These are phyloP conservation scores for Malassezia slooffiae DNA, from an alignment of 1,284 basidiomycete genomes.

Conservation along the genomic window DNA sequence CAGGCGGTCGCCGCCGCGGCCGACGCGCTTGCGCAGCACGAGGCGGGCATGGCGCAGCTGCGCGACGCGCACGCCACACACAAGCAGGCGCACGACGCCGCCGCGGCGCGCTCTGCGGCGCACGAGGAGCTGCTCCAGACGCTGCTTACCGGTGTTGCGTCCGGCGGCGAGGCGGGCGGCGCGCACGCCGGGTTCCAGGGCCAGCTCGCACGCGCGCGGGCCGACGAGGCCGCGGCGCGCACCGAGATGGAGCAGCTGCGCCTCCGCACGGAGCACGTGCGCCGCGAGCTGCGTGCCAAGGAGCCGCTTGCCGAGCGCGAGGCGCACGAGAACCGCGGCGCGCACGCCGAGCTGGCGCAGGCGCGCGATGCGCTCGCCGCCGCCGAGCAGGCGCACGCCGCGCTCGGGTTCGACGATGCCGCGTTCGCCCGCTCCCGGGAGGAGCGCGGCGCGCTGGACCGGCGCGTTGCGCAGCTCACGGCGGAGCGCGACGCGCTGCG, in stretches of 20 bases:
- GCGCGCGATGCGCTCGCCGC: constrained; percentile 50
- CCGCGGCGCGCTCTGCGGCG: constrained; percentile 59
- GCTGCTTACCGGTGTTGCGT: constrained; percentile 77
- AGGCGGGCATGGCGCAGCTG: constrained; percentile 18
- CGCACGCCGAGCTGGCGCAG: constrained; percentile 53
- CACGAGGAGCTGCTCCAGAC: constrained; percentile 92
- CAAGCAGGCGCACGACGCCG: constrained; percentile 56
- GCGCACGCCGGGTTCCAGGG: constrained; percentile 86
- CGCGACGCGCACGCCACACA: constrained; percentile 45
- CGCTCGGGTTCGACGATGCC: constrained; percentile 68
- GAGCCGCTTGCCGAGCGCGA: constrained; percentile 73
- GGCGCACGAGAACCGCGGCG: constrained; percentile 68
- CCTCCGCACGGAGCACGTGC: constrained; percentile 64
- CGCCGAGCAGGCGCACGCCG: constrained; percentile 26
- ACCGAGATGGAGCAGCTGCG: constrained; percentile 78
- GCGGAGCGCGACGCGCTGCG: constrained; percentile 65
- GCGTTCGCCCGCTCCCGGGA: constrained; percentile 61
- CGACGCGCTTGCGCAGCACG: constrained; percentile 50
- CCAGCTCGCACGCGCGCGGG: constrained; percentile 78
- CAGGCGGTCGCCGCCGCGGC: constrained; percentile 48
- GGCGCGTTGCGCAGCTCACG: constrained; percentile 55
- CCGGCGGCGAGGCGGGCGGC: constrained; percentile 50
- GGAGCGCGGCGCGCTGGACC: constrained; percentile 55
- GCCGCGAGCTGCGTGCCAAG: constrained; percentile 68
- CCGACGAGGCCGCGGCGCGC: constrained; percentile 61